These are phyloP conservation scores for Centrapalus pauciflorus DNA, from an alignment of 129 eudicot genomes.

Conservation along the genomic window DNA sequence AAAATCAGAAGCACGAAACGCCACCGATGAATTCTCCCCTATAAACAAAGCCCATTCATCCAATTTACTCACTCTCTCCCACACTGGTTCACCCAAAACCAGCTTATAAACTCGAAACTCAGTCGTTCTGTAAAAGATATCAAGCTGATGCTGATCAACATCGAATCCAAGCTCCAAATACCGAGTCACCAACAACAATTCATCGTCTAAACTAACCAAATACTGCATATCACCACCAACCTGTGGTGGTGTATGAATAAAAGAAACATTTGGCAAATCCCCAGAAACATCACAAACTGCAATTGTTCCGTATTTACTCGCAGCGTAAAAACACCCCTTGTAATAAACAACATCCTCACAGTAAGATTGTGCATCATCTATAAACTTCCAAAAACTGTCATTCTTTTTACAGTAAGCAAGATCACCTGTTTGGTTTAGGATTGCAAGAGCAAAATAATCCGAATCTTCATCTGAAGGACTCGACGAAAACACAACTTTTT, in stretches of 20 bases:
- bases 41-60: conserved; percentile 50
- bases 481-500: conserved; percentile 59
- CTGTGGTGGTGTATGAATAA: conserved; percentile 25
- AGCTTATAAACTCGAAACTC: conserved; percentile 55
- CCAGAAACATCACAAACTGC: conserved; percentile 52
- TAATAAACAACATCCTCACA: conserved; percentile 64
- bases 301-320: conserved; percentile 53
- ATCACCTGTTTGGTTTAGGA: conserved; percentile 52
- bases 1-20: conserved; percentile 48
- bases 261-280: conserved; percentile 27
- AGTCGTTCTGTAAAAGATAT: conserved; percentile 40
- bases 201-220: conserved; percentile 52
- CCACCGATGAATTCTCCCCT: conserved; percentile 73
- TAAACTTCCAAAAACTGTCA: conserved; percentile 43
- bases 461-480: conserved; percentile 27
- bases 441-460: conserved; percentile 37
- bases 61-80: conserved; percentile 54
- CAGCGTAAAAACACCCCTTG: conserved; percentile 55
- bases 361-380: conserved; percentile 38
- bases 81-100: conserved; percentile 29
- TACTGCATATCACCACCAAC: conserved; percentile 74
- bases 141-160: conserved; percentile 38
- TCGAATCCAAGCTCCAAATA: conserved; percentile 54
- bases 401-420: conserved; percentile 54
- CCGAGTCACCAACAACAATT: conserved; percentile 53